Conservation (phyloP, 352 stramenopile species). For the Globisporangium iwayamae region DNA sequence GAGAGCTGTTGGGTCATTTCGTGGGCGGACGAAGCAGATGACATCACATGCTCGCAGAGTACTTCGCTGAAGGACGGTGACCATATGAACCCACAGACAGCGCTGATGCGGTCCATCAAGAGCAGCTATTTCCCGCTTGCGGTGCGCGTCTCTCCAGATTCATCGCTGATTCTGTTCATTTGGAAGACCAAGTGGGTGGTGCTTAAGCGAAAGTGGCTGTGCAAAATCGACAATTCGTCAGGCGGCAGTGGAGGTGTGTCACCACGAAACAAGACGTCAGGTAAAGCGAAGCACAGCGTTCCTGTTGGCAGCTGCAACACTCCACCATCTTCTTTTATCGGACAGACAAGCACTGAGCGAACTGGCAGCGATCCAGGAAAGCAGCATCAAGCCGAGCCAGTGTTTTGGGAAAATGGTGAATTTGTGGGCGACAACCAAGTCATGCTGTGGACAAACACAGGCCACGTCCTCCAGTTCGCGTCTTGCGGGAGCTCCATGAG, state of each 20-base stretch:
- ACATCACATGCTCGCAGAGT: conserved; percentile 84
- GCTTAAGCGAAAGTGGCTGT: conserved; percentile 80
- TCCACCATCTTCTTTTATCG: conserved; percentile 30
- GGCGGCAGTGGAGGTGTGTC: conserved; percentile 16
- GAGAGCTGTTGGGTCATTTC: conserved; percentile 84
- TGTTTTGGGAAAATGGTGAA: conserved; percentile 57
- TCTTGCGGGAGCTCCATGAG: conserved; percentile 21
- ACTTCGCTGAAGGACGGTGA: conserved; percentile 75
- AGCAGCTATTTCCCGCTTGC: conserved; percentile 66
- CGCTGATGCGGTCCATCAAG: conserved; percentile 81
- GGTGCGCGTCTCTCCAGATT: conserved; percentile 56
- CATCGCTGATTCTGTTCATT: conserved; percentile 64
- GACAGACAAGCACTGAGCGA: neutral
- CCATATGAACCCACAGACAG: conserved; percentile 80
- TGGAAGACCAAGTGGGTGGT: conserved; percentile 77
- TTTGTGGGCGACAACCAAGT: conserved; percentile 68
- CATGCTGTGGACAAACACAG: conserved; percentile 64
- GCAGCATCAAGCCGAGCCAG: conserved; percentile 8
- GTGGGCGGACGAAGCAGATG: conserved; percentile 75
- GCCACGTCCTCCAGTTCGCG: conserved; percentile 64
- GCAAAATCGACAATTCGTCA: conserved; percentile 27
- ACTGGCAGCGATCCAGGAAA: neutral
- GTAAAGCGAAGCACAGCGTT: conserved; percentile 28
- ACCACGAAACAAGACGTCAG: conserved; percentile 19
- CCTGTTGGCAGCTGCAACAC: conserved; percentile 53